Percentiles rank a stretch among this genome's conserved stretches.
phyloP scores from a whole-genome alignment of 2,329 filamentous ascomycete genomes.

The Pezicula rhizophila region DNA sequence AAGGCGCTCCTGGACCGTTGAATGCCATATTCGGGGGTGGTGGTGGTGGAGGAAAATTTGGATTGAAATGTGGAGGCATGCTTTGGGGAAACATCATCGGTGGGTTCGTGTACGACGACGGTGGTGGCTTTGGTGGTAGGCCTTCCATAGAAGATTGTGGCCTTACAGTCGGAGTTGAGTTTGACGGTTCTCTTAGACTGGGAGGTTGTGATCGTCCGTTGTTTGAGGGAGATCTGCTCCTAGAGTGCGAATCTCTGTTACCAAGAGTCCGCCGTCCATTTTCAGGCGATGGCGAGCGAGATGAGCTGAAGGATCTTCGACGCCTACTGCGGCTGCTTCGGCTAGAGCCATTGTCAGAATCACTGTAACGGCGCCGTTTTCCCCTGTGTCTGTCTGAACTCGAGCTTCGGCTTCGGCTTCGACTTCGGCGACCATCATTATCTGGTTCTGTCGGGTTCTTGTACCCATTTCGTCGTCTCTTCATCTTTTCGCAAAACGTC shows the following conservation, averaged over 20 bases:
- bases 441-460: slow-evolving; percentile 9
- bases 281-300: slow-evolving; percentile 21
- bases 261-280: slow-evolving; percentile 4
- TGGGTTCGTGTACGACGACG: slow-evolving; percentile 3
- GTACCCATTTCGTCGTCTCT: slow-evolving; percentile 37
- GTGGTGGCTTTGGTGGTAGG: slow-evolving; percentile 10
- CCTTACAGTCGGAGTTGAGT: slow-evolving; percentile 4
- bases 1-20: slow-evolving; percentile 11
- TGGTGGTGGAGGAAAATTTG: slow-evolving; percentile 2
- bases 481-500: slow-evolving; percentile 77
- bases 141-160: slow-evolving; percentile 4
- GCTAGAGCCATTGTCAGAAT: slow-evolving; percentile 19
- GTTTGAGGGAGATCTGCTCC: slow-evolving; percentile 16
- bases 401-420: slow-evolving; percentile 17
- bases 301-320: slow-evolving; percentile 24
- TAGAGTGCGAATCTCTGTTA: slow-evolving; percentile 13
- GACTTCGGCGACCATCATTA: slow-evolving; percentile 7
- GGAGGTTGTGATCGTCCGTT: slow-evolving; percentile 7
- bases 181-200: slow-evolving; percentile 6
- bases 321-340: slow-evolving; percentile 12
- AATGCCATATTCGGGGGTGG: slow-evolving; percentile 14
- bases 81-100: slow-evolving; percentile 1
- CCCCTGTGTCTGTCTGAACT: slow-evolving; percentile 19
- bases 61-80: neutral
- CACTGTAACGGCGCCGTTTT: slow-evolving; percentile 23